A percentile compares a stretch with the other conserved stretches of the same genome.
These are phyloP conservation scores for Cytospora leucostoma DNA, from an alignment of 2,329 filamentous ascomycete genomes.

Conservation along the genomic window DNA sequence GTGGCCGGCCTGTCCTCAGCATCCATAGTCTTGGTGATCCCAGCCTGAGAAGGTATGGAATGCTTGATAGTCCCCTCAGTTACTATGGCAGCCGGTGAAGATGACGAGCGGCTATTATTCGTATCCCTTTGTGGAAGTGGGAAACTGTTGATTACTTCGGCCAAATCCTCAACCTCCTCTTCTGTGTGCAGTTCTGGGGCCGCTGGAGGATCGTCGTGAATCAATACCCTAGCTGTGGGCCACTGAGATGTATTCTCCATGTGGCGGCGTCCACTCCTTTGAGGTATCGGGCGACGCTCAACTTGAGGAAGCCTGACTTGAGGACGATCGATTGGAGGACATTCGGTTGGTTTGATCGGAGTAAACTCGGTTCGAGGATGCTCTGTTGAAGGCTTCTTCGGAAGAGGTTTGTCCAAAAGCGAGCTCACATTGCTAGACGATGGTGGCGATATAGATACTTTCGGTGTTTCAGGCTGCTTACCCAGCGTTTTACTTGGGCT, in stretches of 20 bases:
- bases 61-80: not conserved
- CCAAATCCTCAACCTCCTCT: not conserved
- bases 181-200: not conserved
- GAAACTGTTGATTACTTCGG: not conserved
- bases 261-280: slow-evolving; percentile 25
- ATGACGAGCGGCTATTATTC: not conserved
- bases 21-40: not conserved
- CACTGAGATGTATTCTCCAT: slow-evolving; percentile 28
- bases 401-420: slow-evolving; percentile 11
- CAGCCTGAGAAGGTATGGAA: not conserved
- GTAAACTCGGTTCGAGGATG: not conserved
- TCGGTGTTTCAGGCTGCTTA: slow-evolving; percentile 3
- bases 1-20: slow-evolving; percentile 8
- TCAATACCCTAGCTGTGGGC: slow-evolving; percentile 28
- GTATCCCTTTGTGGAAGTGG: slow-evolving; percentile 8
- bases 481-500: not conserved
- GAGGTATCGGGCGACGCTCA: slow-evolving; percentile 17
- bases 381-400: not conserved
- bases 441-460: slow-evolving; percentile 8
- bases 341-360: not conserved
- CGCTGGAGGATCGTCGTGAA: slow-evolving; percentile 21
- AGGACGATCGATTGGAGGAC: slow-evolving; percentile 4
- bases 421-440: not conserved
- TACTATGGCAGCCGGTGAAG: not conserved
- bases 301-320: not conserved